A percentile compares a stretch with the other conserved stretches of the same genome.
Evolutionary conservation across 768 basidiomycete genomes (phyloP).

Genomic region (Lactarius deliciosus): DNA sequence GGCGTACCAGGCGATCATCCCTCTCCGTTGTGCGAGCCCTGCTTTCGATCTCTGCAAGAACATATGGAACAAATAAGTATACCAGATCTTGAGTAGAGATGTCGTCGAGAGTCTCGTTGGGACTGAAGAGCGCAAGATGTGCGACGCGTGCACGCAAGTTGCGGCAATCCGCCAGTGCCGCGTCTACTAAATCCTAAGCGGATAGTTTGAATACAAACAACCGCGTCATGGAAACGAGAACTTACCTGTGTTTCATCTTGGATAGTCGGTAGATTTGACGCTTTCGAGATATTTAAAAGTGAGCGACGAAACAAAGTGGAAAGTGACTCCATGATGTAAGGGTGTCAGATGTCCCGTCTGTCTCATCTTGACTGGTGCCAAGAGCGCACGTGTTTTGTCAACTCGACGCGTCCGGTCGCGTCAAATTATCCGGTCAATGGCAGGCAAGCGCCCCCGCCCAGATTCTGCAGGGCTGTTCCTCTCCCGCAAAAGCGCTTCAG

Average conservation of each 20-base stretch:
- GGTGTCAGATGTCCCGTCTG: slow-evolving; percentile 19
- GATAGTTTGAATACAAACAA: background rate
- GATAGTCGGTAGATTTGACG: slow-evolving; percentile 42
- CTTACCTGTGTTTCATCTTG: slow-evolving; percentile 48
- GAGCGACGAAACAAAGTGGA: slow-evolving; percentile 43
- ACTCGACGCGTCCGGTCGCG: slow-evolving; percentile 5
- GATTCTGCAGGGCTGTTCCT: slow-evolving; percentile 1
- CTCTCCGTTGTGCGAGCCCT: slow-evolving; percentile 56
- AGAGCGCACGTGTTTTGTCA: background rate
- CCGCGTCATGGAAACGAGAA: background rate
- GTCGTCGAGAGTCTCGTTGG: slow-evolving; percentile 82
- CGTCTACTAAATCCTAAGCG: slow-evolving; percentile 56
- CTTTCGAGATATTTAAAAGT: slow-evolving; percentile 41
- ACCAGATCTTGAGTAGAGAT: slow-evolving; percentile 73
- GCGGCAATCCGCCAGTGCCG: slow-evolving; percentile 55
- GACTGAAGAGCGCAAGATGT: slow-evolving; percentile 71
- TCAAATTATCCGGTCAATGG: background rate
- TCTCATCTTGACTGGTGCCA: background rate
- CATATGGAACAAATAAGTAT: slow-evolving; percentile 73
- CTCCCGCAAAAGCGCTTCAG: slow-evolving; percentile 4
- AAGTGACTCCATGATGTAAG: slow-evolving; percentile 34
- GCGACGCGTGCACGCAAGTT: slow-evolving; percentile 53
- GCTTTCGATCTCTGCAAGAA: slow-evolving; percentile 62
- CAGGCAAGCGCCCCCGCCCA: slow-evolving; percentile 12
- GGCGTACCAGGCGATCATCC: slow-evolving; percentile 53